Percentiles rank a stretch among this genome's conserved stretches.
phyloP scores from a whole-genome alignment of 2,329 filamentous ascomycete genomes.

The Lojkania enalia region DNA sequence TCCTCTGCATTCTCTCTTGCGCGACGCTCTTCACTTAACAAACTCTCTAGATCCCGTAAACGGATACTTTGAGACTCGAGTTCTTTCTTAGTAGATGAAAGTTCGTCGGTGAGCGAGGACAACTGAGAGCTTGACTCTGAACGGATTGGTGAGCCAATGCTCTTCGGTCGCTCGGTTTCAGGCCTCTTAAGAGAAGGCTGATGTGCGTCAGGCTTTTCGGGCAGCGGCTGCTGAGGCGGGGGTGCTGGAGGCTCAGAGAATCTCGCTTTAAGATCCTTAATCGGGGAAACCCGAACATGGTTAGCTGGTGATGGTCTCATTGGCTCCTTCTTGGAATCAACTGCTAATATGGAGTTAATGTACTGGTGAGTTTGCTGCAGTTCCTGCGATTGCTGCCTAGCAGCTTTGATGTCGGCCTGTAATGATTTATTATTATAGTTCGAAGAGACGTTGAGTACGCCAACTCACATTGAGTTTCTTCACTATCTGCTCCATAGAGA shows the following conservation, averaged over 20 bases:
- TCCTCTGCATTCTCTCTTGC: conserved; percentile 86
- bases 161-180: conserved; percentile 74
- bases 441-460: neutral
- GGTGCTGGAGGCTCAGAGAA: conserved; percentile 94
- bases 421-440: conserved; percentile 26
- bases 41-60: conserved; percentile 78
- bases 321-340: conserved; percentile 63
- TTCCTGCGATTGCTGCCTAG: conserved; percentile 84
- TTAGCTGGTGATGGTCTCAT: conserved; percentile 50
- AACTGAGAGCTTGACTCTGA: conserved; percentile 68
- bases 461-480: conserved; percentile 77
- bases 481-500: conserved; percentile 92
- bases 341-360: conserved; percentile 73
- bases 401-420: conserved; percentile 87
- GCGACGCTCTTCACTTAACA: conserved; percentile 76
- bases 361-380: conserved; percentile 81
- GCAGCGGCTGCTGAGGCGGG: conserved; percentile 88
- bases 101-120: conserved; percentile 78
- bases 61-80: conserved; percentile 80
- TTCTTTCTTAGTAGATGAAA: conserved; percentile 82
- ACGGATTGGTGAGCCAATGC: conserved; percentile 62
- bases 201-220: conserved; percentile 82
- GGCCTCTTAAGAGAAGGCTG: conserved; percentile 71
- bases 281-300: conserved; percentile 49
- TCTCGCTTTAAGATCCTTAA: conserved; percentile 75